Conservation (phyloP, 768 basidiomycete species). For the Dentipellis fragilis region DNA sequence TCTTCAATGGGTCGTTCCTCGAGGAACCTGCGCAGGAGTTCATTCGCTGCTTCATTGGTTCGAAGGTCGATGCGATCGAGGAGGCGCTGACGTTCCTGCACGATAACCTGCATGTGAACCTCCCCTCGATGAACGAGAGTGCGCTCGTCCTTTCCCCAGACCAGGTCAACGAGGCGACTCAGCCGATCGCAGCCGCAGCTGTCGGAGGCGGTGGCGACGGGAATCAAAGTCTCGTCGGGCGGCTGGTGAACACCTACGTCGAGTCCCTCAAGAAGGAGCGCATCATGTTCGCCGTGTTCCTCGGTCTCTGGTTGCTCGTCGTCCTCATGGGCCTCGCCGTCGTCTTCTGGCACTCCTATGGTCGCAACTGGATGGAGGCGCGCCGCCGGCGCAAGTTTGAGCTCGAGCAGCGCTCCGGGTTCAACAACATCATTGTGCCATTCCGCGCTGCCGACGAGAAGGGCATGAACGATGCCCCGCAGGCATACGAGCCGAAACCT, state of each 20-base stretch:
- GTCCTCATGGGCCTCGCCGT: constrained; percentile 68
- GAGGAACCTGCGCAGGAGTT: constrained; percentile 79
- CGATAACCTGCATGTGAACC: constrained; percentile 70
- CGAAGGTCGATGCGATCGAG: constrained; percentile 81
- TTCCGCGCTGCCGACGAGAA: constrained; percentile 2
- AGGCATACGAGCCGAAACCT: not conserved
- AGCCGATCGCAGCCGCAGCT: constrained; percentile 78
- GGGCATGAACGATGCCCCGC: not conserved
- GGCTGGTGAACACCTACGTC: constrained; percentile 66
- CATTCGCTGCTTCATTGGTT: constrained; percentile 82
- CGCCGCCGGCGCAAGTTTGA: constrained; percentile 28
- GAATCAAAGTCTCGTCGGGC: constrained; percentile 52
- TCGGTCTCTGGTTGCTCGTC: constrained; percentile 76
- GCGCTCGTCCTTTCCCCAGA: constrained; percentile 68
- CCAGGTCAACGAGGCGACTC: constrained; percentile 62
- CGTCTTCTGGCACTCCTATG: constrained; percentile 67
- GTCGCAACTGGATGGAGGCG: constrained; percentile 31
- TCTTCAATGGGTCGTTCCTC: constrained; percentile 82
- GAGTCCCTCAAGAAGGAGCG: constrained; percentile 68
- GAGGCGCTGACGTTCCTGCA: constrained; percentile 86
- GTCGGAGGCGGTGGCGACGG: constrained; percentile 46
- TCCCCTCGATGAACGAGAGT: constrained; percentile 68
- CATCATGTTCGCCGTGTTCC: constrained; percentile 74
- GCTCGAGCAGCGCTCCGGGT: constrained; percentile 13
- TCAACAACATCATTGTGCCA: constrained; percentile 14